These are phyloP conservation scores for Spergularia bocconei DNA, from an alignment of 148 eudicot genomes.

Conservation along the genomic window DNA sequence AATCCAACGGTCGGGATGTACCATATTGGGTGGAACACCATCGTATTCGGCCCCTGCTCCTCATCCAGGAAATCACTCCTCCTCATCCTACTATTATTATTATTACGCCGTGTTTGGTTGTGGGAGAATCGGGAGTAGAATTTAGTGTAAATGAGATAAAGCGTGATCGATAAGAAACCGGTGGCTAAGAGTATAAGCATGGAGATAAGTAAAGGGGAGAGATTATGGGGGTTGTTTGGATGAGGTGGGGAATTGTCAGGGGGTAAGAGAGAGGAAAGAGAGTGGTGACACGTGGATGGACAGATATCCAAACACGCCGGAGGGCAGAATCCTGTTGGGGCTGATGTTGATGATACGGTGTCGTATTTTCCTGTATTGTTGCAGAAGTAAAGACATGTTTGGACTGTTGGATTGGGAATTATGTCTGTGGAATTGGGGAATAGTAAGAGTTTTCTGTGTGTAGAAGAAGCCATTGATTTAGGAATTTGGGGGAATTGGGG, in stretches of 20 bases:
- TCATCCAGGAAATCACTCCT: slow-evolving; percentile 33
- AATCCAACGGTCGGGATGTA: slow-evolving; percentile 63
- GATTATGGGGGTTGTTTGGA: slow-evolving; percentile 26
- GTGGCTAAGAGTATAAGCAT: slow-evolving; percentile 33
- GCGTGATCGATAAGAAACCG: slow-evolving; percentile 31
- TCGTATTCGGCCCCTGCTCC: slow-evolving; percentile 31
- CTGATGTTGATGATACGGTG: not conserved
- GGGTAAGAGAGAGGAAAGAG: slow-evolving; percentile 11
- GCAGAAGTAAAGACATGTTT: slow-evolving; percentile 34
- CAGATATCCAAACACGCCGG: slow-evolving; percentile 22
- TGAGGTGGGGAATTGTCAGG: slow-evolving; percentile 3
- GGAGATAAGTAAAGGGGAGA: slow-evolving; percentile 34
- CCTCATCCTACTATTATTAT: not conserved
- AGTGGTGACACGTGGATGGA: slow-evolving; percentile 14
- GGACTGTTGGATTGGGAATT: slow-evolving; percentile 21
- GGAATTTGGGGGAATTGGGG: not conserved
- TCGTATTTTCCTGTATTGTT: not conserved
- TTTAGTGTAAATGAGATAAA: slow-evolving; percentile 41
- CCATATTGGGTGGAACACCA: slow-evolving; percentile 65
- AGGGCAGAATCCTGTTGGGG: slow-evolving; percentile 25
- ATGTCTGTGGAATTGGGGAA: not conserved
- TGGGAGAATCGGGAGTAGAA: slow-evolving; percentile 16
- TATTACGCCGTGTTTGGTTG: slow-evolving; percentile 7
- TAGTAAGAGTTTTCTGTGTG: slow-evolving; percentile 28
- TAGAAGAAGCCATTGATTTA: slow-evolving; percentile 25